A percentile compares a stretch with the other conserved stretches of the same genome.
Conservation (phyloP, 1,284 basidiomycete genomes). For the Bjerkandera adusta region DNA sequence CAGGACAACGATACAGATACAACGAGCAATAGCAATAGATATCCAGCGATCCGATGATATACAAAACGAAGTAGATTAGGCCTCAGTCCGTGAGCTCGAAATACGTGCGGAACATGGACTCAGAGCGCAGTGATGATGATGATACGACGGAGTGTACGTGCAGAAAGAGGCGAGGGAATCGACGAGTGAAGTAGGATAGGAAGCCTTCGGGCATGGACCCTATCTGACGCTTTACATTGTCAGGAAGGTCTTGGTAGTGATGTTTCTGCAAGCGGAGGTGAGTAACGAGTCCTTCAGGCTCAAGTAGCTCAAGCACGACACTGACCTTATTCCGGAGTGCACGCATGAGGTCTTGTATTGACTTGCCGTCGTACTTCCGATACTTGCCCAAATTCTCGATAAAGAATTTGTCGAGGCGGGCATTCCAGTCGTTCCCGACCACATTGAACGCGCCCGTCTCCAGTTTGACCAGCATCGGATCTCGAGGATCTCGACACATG, state of each 20-base stretch:
- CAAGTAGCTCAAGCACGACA: too few species aligned
- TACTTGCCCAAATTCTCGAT: conserved; percentile 96
- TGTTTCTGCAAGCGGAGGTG: conserved; percentile 69
- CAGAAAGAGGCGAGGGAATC: conserved; percentile 90
- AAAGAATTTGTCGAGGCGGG: conserved; percentile 84
- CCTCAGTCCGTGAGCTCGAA: conserved; percentile 66
- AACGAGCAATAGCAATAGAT: conserved; percentile 5
- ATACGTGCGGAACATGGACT: conserved; percentile 86
- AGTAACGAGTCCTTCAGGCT: too few species aligned
- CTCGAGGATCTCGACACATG: conserved; percentile 90
- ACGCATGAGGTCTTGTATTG: conserved; percentile 89
- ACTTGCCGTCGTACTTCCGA: conserved; percentile 90
- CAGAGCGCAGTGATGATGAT: conserved; percentile 62
- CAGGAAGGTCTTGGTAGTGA: conserved; percentile 95
- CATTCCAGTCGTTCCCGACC: conserved; percentile 88
- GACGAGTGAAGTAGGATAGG: conserved; percentile 86
- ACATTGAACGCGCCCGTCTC: conserved; percentile 70
- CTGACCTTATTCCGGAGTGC: conserved; percentile 93
- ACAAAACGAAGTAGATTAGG: not conserved
- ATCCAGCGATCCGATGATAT: conserved; percentile 6
- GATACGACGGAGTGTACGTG: conserved; percentile 87
- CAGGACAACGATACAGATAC: conserved; percentile 6
- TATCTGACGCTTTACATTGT: conserved; percentile 83
- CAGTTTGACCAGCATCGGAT: conserved; percentile 72
- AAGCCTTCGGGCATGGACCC: conserved; percentile 93